Conservation (phyloP, 2,329 filamentous ascomycete species). For the Paracoccidioides lutzii region DNA sequence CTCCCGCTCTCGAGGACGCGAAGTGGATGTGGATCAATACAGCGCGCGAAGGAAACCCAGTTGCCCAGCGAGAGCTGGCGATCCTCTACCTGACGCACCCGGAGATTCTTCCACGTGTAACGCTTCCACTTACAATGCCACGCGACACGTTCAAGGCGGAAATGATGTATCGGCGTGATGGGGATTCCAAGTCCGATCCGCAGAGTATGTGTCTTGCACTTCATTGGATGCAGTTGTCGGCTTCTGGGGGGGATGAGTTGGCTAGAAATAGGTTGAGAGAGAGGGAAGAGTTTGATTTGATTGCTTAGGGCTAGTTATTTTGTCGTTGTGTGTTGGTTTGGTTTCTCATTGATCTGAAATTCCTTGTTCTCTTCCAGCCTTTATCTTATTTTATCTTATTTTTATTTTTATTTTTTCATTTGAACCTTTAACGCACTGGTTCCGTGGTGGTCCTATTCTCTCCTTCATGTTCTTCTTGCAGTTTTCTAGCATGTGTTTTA, state of each 20-base stretch:
- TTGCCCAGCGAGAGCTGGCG: constrained; percentile 82
- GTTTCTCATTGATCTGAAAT: background rate
- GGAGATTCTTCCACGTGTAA: constrained; percentile 65
- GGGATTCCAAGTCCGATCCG: constrained; percentile 61
- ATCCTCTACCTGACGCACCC: constrained; percentile 89
- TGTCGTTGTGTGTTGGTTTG: background rate
- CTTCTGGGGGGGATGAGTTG: constrained; percentile 71
- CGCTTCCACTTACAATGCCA: constrained; percentile 70
- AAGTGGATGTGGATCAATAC: constrained; percentile 85
- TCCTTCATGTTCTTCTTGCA: background rate
- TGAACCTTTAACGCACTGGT: too few species aligned
- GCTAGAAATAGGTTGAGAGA: constrained; percentile 73
- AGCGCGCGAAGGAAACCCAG: constrained; percentile 78
- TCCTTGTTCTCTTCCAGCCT: background rate
- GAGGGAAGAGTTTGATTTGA: constrained; percentile 48
- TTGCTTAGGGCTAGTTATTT: constrained; percentile 29
- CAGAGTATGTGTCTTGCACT: constrained; percentile 85
- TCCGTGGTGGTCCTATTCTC: background rate
- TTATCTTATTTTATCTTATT: too few species aligned
- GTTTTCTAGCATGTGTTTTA: background rate
- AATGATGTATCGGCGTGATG: constrained; percentile 55
- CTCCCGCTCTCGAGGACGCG: constrained; percentile 50
- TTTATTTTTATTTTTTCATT: too few species aligned
- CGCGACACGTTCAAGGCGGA: constrained; percentile 83
- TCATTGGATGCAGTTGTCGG: constrained; percentile 93